These are phyloP conservation scores for Colletotrichum horii DNA, from an alignment of 2,329 filamentous ascomycete genomes.

Conservation along the genomic window DNA sequence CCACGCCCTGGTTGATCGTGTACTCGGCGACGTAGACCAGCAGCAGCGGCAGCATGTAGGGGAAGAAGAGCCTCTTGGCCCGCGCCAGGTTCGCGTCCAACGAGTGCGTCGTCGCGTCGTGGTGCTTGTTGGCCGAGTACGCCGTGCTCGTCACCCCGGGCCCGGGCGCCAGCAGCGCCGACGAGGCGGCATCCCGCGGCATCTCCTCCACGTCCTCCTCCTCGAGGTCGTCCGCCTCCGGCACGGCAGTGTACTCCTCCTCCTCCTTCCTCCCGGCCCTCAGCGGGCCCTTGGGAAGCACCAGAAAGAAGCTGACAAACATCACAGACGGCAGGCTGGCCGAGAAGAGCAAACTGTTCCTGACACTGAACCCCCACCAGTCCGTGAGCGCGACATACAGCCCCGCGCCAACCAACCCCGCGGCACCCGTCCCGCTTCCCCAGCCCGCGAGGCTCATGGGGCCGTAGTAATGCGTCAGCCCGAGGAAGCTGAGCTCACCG, in stretches of 20 bases:
- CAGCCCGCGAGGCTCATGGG: conserved; percentile 86
- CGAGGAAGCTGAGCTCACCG: conserved; percentile 90
- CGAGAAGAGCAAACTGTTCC: conserved; percentile 75
- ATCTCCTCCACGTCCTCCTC: conserved; percentile 40
- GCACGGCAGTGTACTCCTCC: conserved; percentile 61
- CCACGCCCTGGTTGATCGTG: conserved; percentile 94
- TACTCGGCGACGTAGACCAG: conserved; percentile 97
- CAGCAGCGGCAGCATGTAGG: conserved; percentile 87
- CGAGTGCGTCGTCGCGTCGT: conserved; percentile 27
- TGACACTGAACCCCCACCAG: conserved; percentile 76
- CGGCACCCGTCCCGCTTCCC: conserved; percentile 91
- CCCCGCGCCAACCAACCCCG: conserved; percentile 85
- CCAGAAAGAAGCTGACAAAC: conserved; percentile 82
- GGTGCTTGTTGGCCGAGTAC: conserved; percentile 34
- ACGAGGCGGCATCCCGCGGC: conserved; percentile 45
- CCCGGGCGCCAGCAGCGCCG: conserved; percentile 53
- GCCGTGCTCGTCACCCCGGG: conserved; percentile 44
- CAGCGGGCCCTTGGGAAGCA: conserved; percentile 75
- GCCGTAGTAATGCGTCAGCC: conserved; percentile 92
- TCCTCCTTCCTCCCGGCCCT: conserved; percentile 49
- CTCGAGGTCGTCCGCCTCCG: conserved; percentile 42
- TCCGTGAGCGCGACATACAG: conserved; percentile 88
- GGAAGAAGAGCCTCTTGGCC: conserved; percentile 72
- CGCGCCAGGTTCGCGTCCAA: conserved; percentile 66
- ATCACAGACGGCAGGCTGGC: conserved; percentile 83